These are phyloP conservation scores for Yamadazyma spencermartinsiae DNA, from an alignment of 1,139 yeast genomes.

Conservation along the genomic window DNA sequence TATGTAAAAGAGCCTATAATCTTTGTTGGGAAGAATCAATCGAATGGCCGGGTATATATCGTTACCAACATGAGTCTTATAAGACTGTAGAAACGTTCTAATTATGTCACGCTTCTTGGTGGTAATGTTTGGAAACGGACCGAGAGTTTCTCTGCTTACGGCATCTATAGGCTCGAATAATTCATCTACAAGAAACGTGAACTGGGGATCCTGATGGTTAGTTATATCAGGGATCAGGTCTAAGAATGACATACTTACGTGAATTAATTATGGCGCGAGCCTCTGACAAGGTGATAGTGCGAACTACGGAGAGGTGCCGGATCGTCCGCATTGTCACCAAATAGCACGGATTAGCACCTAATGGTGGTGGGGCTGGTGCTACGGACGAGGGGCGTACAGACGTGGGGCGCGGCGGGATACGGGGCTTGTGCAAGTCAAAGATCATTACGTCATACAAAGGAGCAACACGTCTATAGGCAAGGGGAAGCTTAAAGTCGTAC, in stretches of 20 bases:
- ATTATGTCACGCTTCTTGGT: conserved; percentile 34
- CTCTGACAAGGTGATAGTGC: no score
- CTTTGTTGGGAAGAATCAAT: conserved; percentile 63
- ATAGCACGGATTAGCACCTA: no score
- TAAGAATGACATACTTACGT: conserved; percentile 14
- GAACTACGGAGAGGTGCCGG: no score
- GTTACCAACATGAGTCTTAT: conserved; percentile 66
- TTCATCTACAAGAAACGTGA: conserved; percentile 30
- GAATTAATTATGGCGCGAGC: no score
- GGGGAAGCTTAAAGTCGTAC: no score
- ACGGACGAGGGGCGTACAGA: no score
- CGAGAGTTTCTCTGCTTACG: conserved; percentile 27
- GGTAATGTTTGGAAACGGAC: conserved; percentile 27
- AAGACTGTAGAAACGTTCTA: conserved; percentile 53
- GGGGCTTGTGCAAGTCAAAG: no score
- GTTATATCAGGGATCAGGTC: conserved; percentile 14
- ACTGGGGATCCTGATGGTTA: conserved; percentile 28
- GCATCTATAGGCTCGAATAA: conserved; percentile 35
- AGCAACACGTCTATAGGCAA: no score
- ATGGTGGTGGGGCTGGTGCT: no score
- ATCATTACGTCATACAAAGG: no score
- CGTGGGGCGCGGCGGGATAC: no score
- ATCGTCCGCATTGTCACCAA: no score
- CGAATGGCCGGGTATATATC: conserved; percentile 70
- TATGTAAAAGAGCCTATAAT: conserved; percentile 52